A percentile compares a stretch with the other conserved stretches of the same genome.
phyloP scores from a whole-genome alignment of 352 stramenopile species.

The Aphanomyces cochlioides region DNA sequence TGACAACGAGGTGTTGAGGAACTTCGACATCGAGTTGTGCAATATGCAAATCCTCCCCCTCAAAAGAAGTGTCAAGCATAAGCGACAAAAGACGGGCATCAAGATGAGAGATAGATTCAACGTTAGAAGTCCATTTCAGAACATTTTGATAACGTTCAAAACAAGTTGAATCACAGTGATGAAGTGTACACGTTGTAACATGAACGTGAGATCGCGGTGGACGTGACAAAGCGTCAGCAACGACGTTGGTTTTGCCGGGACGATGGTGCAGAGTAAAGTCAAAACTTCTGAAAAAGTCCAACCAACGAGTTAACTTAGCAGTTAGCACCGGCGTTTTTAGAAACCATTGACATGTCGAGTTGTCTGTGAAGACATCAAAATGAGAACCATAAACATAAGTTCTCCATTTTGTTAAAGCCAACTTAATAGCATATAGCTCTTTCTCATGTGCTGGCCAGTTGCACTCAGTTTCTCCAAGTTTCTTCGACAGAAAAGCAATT shows the following conservation, averaged over 20 bases:
- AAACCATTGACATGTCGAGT: slow-evolving; percentile 25
- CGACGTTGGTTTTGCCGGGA: slow-evolving; percentile 3
- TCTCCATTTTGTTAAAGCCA: slow-evolving; percentile 27
- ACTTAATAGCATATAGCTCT: slow-evolving; percentile 31
- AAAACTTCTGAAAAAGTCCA: slow-evolving; percentile 29
- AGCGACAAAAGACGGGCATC: neutral
- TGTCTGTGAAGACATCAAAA: slow-evolving; percentile 32
- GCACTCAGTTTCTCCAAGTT: slow-evolving; percentile 20
- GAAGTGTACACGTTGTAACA: neutral
- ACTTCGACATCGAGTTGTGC: slow-evolving; percentile 1
- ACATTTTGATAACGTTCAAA: neutral
- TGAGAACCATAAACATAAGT: slow-evolving; percentile 24
- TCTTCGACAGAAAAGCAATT: slow-evolving; percentile 31
- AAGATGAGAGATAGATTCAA: neutral
- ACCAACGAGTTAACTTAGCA: slow-evolving; percentile 23
- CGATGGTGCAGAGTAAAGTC: slow-evolving; percentile 23
- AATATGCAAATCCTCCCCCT: neutral
- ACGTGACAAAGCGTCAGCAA: slow-evolving; percentile 20
- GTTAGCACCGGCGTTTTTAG: slow-evolving; percentile 24
- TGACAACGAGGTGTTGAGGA: neutral
- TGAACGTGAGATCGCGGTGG: neutral
- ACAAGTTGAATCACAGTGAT: neutral
- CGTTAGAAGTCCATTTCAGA: neutral
- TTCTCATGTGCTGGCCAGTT: slow-evolving; percentile 30
- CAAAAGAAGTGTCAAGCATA: neutral